Evolutionary conservation across 805 yeast genomes (phyloP), one percentile per base, ranked within the genome.

Genomic region (Candida xiaguanensis): DNA sequence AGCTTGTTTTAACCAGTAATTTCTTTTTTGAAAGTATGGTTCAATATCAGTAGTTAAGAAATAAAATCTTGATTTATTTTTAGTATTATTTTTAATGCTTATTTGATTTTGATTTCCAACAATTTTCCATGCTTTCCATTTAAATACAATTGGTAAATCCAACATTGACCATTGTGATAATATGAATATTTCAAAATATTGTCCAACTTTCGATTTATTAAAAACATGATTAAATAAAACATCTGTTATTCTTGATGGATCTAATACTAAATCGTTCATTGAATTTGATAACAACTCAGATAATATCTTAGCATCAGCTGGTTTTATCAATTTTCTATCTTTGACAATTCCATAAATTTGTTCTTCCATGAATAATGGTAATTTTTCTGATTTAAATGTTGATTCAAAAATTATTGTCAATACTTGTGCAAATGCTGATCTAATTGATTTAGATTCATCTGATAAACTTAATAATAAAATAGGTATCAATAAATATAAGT

Each of bases 121-220:
- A 15, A 66, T 48, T 8, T 31, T 44, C 73, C 73, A 68, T 3
- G 52, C 62, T 20, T 67, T 62, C 31, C 66, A 58, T 52, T 88
- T 85, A 16, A 86, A 67, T 15, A 61, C 70, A 14, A 68, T 44
- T 5, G 70, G 61, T 47, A 50, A 58, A 16, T 41, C 41, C 8
- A 55, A 36, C 26, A 62, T 48, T 1, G 70, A 56, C 52, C 86
- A 84, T 58, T 88, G 93, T 40, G 82, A 78, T 14, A 83, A 77
- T 51, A 87, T 69, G 47, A 81, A 85, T 0, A 89, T 75, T 42
- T 59, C 59, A 39, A 81, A 58, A 5, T 82, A 62, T 41, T 75
- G 73, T 12, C 82, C 82, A 31, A 74, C 54, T 43, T 75, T 78
- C 3, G 74, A 51, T 46, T 45, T 61, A 57, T 50, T 75, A 78